phyloP scores from a whole-genome alignment of 2,329 filamentous ascomycete genomes.

The Claviceps sp. region DNA sequence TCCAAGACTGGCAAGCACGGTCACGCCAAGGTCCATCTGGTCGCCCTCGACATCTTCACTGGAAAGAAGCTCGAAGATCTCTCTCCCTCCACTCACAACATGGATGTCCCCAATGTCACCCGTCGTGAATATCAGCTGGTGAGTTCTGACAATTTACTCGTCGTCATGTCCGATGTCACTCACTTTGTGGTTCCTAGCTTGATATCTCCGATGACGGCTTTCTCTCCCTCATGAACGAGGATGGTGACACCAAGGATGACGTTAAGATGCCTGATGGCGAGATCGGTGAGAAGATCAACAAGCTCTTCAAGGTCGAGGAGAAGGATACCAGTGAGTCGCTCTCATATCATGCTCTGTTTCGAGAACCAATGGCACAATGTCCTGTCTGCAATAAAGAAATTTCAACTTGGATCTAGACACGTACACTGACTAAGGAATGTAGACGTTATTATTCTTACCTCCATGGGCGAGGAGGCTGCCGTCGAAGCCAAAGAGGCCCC shows the following conservation, averaged over 20 bases:
- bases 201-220: conserved; percentile 89
- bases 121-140: conserved; percentile 91
- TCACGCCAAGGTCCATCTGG: conserved; percentile 99
- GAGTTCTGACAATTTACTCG: conserved; percentile 26
- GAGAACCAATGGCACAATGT: not conserved
- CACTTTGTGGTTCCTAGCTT: conserved; percentile 40
- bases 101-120: conserved; percentile 90
- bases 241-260: conserved; percentile 83
- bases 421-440: not conserved
- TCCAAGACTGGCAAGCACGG: conserved; percentile 99
- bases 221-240: conserved; percentile 84
- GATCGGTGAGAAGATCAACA: conserved; percentile 71
- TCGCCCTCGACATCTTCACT: conserved; percentile 98
- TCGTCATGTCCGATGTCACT: not conserved
- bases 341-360: not conserved
- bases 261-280: conserved; percentile 88
- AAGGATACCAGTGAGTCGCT: conserved; percentile 82
- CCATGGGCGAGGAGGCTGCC: conserved; percentile 90
- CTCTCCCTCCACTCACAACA: conserved; percentile 93
- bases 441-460: conserved; percentile 86
- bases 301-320: conserved; percentile 67
- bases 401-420: not conserved
- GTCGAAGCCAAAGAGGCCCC: conserved; percentile 93
- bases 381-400: not conserved
- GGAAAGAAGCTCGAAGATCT: conserved; percentile 99